phyloP scores from a whole-genome alignment of 2,329 filamentous ascomycete genomes.

The Leptographium wingfieldii region DNA sequence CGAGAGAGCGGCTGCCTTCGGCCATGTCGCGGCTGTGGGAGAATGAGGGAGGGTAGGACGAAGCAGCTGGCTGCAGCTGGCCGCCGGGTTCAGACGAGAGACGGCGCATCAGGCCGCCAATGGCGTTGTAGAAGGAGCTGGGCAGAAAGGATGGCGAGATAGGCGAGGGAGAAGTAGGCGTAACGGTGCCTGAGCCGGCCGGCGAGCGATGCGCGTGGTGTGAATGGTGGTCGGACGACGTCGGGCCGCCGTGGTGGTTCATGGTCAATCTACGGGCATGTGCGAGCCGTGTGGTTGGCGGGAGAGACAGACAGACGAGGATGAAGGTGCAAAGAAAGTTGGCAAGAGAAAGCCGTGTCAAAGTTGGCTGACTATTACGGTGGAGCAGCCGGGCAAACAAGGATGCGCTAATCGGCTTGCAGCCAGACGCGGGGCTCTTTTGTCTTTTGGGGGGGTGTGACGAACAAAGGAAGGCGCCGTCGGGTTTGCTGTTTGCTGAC shows the following conservation, averaged over 20 bases:
- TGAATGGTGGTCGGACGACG: conserved; percentile 1
- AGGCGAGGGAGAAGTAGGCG: conserved; percentile 15
- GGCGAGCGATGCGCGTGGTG: conserved; percentile 3
- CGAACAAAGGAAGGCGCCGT: not conserved
- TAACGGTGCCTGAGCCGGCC: conserved; percentile 7
- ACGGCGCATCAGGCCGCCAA: conserved; percentile 54
- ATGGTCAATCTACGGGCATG: not conserved
- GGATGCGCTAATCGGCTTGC: not conserved
- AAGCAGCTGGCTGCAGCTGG: conserved; percentile 14
- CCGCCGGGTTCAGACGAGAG: conserved; percentile 39
- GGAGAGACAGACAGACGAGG: not conserved
- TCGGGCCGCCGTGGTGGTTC: not conserved
- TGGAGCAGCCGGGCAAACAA: not conserved
- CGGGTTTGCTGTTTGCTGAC: conserved; percentile 1
- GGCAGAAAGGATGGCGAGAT: conserved; percentile 19
- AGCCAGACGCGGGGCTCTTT: not conserved
- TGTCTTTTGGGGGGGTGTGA: not conserved
- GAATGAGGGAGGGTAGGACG: not conserved
- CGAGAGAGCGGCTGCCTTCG: conserved; percentile 7
- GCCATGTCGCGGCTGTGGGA: not conserved
- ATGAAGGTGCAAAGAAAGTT: not conserved
- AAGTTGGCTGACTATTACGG: not conserved
- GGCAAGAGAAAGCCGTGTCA: not conserved
- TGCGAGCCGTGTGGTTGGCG: not conserved
- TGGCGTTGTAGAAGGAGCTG: conserved; percentile 27